These are phyloP conservation scores for Epichloe festucae DNA, from an alignment of 2,329 filamentous ascomycete species.

Conservation along the genomic window DNA sequence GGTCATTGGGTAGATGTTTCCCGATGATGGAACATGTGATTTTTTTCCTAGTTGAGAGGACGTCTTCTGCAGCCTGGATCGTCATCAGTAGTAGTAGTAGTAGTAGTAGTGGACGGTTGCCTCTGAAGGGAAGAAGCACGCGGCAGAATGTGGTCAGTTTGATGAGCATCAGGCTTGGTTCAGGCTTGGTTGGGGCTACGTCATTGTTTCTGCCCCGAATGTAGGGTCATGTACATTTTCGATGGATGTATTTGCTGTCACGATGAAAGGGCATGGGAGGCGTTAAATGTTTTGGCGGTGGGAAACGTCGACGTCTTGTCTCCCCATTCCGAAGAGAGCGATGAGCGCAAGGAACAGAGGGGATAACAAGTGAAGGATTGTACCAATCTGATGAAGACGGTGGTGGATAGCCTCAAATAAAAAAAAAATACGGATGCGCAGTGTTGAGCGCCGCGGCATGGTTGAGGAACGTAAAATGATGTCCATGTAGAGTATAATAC, in stretches of 20 bases:
- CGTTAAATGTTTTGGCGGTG: slow-evolving; percentile 2
- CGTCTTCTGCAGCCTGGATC: background rate
- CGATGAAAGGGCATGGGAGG: slow-evolving; percentile 10
- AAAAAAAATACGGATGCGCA: background rate
- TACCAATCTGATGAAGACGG: background rate
- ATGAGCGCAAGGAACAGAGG: background rate
- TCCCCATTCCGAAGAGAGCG: no score
- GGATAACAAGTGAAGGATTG: background rate
- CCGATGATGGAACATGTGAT: background rate
- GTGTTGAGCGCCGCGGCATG: background rate
- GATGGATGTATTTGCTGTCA: slow-evolving; percentile 8
- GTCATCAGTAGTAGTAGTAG: background rate
- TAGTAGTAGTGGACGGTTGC: background rate
- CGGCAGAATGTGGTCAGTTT: background rate
- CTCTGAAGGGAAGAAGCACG: background rate
- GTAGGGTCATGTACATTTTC: slow-evolving; percentile 9
- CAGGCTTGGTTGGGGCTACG: background rate
- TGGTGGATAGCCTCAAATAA: background rate
- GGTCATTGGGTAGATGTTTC: slow-evolving; percentile 17
- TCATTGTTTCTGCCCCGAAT: background rate
- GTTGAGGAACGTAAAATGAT: background rate
- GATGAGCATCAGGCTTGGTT: background rate
- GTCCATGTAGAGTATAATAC: background rate
- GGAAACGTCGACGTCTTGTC: background rate
- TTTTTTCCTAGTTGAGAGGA: background rate